A percentile compares a stretch with the other conserved stretches of the same genome.
Conservation (phyloP, 176 grass and related monocot species). For the Tuctoria greenei region DNA sequence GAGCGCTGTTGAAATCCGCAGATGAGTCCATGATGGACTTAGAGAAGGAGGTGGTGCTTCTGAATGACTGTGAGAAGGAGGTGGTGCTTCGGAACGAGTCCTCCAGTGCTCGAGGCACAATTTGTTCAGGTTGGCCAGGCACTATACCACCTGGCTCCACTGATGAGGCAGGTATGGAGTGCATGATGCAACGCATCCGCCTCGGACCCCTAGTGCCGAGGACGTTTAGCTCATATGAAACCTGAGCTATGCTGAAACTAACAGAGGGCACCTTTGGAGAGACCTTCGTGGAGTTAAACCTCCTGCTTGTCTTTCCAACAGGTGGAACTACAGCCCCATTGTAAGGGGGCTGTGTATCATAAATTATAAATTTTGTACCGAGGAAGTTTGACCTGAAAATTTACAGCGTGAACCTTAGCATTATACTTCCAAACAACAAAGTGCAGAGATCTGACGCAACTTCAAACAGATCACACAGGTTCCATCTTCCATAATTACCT, state of each 20-base stretch:
- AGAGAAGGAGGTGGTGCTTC: slow-evolving; percentile 61
- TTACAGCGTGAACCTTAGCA: background rate
- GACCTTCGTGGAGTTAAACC: slow-evolving; percentile 85
- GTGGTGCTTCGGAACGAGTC: slow-evolving; percentile 81
- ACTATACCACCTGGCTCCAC: slow-evolving; percentile 74
- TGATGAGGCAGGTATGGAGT: slow-evolving; percentile 77
- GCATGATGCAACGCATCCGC: slow-evolving; percentile 91
- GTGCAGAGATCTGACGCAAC: background rate
- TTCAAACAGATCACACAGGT: background rate
- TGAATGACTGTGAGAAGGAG: slow-evolving; percentile 78
- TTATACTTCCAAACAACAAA: slow-evolving; percentile 2
- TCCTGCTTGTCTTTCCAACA: slow-evolving; percentile 61
- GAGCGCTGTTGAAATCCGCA: slow-evolving; percentile 74
- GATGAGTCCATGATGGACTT: slow-evolving; percentile 78
- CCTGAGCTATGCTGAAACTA: slow-evolving; percentile 78
- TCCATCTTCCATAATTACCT: slow-evolving; percentile 50
- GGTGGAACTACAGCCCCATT: slow-evolving; percentile 49
- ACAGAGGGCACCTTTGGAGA: slow-evolving; percentile 81
- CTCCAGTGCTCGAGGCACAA: slow-evolving; percentile 65
- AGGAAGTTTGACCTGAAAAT: slow-evolving; percentile 91
- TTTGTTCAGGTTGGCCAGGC: slow-evolving; percentile 75
- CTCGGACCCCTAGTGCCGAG: slow-evolving; percentile 91
- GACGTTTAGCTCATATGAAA: slow-evolving; percentile 88
- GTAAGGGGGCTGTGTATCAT: slow-evolving; percentile 78
- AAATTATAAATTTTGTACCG: slow-evolving; percentile 91